Evolutionary conservation across 1,139 yeast genomes (phyloP).

Genomic region (Protomyces arabidopsidicola): DNA sequence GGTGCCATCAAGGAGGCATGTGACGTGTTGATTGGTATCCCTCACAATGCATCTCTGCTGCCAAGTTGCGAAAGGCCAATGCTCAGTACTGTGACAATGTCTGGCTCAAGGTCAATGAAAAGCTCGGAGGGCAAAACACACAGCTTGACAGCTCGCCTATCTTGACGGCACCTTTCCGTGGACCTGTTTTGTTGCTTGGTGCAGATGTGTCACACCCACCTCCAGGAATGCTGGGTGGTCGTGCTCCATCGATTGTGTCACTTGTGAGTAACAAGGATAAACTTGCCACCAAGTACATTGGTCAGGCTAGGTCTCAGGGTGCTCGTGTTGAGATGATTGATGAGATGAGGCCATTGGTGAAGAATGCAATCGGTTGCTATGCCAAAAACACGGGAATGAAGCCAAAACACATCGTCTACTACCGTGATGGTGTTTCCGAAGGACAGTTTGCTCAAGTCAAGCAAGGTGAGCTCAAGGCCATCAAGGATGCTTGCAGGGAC

Average conservation of each 20-base stretch:
- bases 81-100: constrained; percentile 33
- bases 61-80: constrained; percentile 26
- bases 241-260: constrained; percentile 37
- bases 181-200: constrained; percentile 36
- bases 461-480: constrained; percentile 37
- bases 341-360: constrained; percentile 36
- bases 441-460: constrained; percentile 38
- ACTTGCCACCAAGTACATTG: constrained; percentile 37
- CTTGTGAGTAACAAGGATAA: constrained; percentile 38
- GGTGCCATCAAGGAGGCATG: constrained; percentile 29
- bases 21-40: constrained; percentile 29
- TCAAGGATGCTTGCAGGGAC: constrained; percentile 35
- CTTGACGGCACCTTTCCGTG: constrained; percentile 28
- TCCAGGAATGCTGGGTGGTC: constrained; percentile 34
- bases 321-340: constrained; percentile 36
- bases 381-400: constrained; percentile 29
- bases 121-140: constrained; percentile 34
- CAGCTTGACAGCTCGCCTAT: neutral
- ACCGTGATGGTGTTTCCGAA: constrained; percentile 40
- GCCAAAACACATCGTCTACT: constrained; percentile 37
- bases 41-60: constrained; percentile 29
- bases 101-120: constrained; percentile 34
- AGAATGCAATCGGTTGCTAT: constrained; percentile 36
- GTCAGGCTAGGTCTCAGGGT: constrained; percentile 37
- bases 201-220: constrained; percentile 40